Conservation (phyloP, 768 basidiomycete species). For the Lactifluus hygrophoroides region DNA sequence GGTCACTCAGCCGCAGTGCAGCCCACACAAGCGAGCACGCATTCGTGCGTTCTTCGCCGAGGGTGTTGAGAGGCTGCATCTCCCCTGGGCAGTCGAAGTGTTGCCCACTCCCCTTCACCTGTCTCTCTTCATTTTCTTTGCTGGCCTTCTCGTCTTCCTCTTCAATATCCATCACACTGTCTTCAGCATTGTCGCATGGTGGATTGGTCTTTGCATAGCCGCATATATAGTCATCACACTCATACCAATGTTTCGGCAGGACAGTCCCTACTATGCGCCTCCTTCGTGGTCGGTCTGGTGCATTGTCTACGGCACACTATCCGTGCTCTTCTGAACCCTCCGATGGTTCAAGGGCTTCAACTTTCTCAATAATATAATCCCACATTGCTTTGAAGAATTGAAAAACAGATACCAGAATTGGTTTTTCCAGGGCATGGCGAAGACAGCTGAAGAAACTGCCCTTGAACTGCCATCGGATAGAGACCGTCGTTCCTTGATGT, state of each 20-base stretch:
- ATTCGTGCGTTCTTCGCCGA: too few relatives aligned
- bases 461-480: background rate
- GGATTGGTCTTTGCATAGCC: background rate
- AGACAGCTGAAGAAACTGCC: background rate
- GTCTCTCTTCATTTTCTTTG: too few relatives aligned
- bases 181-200: background rate
- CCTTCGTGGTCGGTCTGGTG: background rate
- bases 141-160: too few relatives aligned
- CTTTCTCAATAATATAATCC: background rate
- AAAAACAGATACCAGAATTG: background rate
- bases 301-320: background rate
- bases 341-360: background rate
- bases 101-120: too few relatives aligned
- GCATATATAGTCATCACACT: background rate
- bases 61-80: too few relatives aligned
- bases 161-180: too few relatives aligned
- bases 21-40: too few relatives aligned
- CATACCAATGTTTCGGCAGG: too few relatives aligned
- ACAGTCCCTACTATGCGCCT: background rate
- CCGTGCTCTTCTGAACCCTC: background rate
- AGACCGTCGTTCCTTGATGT: background rate
- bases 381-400: background rate
- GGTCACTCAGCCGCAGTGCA: too few relatives aligned
- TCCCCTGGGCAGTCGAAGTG: too few relatives aligned
- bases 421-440: background rate